Evolutionary conservation across 2,329 filamentous ascomycete genomes (phyloP).

Genomic region (Amauroascus niger): DNA sequence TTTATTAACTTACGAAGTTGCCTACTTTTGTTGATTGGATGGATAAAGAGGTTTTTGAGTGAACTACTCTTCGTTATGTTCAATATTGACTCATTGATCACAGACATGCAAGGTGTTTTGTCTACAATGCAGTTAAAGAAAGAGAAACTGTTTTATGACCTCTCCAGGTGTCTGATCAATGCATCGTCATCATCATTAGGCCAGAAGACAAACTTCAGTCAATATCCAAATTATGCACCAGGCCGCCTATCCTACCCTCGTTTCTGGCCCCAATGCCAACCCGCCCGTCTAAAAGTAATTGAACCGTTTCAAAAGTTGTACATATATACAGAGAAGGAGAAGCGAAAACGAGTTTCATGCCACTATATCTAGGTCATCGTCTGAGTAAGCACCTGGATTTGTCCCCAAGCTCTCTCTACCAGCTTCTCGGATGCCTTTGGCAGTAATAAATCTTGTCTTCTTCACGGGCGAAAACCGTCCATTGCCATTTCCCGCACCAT

Average conservation of each 20-base stretch:
- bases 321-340: neutral
- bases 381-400: slow-evolving; percentile 38
- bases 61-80: too few species aligned
- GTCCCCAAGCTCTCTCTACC: slow-evolving; percentile 61
- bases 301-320: neutral
- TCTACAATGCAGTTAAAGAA: neutral
- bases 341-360: slow-evolving; percentile 15
- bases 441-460: slow-evolving; percentile 71
- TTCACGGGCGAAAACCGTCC: slow-evolving; percentile 34
- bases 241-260: neutral
- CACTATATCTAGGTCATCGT: slow-evolving; percentile 44
- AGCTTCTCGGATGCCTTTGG: slow-evolving; percentile 66
- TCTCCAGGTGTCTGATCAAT: neutral
- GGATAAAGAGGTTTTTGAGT: neutral
- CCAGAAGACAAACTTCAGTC: neutral
- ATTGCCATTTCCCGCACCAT: slow-evolving; percentile 19
- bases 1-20: neutral
- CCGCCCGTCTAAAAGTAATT: neutral
- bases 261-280: neutral
- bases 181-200: slow-evolving; percentile 4
- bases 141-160: neutral
- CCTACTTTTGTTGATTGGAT: too few species aligned
- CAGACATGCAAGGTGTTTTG: neutral
- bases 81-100: too few species aligned
- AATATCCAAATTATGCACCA: slow-evolving; percentile 6